A percentile compares a stretch with the other conserved stretches of the same genome.
These are phyloP conservation scores for Silene uniflora DNA, from an alignment of 148 eudicot genomes.

Conservation along the genomic window DNA sequence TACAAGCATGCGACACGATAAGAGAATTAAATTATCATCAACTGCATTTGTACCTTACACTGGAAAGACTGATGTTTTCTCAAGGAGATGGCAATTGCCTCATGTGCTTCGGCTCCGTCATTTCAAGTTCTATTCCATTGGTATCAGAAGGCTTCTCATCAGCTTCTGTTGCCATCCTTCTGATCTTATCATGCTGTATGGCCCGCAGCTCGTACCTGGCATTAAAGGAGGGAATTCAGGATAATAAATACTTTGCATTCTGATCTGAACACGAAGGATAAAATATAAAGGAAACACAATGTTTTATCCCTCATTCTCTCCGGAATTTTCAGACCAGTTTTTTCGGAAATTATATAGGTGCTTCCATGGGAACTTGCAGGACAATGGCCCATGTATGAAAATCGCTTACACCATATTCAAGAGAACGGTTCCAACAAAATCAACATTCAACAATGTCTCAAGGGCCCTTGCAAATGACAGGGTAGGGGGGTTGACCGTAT, in stretches of 20 bases:
- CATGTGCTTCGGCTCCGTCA: conserved; percentile 61
- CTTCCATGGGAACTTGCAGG: neutral
- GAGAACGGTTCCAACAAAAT: neutral
- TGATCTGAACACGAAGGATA: neutral
- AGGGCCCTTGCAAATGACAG: neutral
- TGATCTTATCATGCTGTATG: conserved; percentile 55
- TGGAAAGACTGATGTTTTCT: neutral
- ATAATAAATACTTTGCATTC: neutral
- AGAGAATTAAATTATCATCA: conserved; percentile 9
- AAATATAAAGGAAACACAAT: neutral
- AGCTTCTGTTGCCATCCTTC: conserved; percentile 44
- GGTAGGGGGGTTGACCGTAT: neutral
- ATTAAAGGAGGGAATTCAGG: conserved; percentile 13
- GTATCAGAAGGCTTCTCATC: conserved; percentile 32
- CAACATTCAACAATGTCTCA: neutral
- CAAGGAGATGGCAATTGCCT: conserved; percentile 16
- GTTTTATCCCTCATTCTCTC: neutral
- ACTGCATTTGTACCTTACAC: conserved; percentile 23
- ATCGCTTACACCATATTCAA: neutral
- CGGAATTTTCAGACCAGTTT: neutral
- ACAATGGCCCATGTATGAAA: neutral
- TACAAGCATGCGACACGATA: neutral
- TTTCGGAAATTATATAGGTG: neutral
- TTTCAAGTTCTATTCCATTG: conserved; percentile 69
- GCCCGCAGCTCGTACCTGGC: conserved; percentile 74